These are phyloP conservation scores for Elsinoe arachidis DNA, from an alignment of 2,329 filamentous ascomycete genomes.

Conservation along the genomic window DNA sequence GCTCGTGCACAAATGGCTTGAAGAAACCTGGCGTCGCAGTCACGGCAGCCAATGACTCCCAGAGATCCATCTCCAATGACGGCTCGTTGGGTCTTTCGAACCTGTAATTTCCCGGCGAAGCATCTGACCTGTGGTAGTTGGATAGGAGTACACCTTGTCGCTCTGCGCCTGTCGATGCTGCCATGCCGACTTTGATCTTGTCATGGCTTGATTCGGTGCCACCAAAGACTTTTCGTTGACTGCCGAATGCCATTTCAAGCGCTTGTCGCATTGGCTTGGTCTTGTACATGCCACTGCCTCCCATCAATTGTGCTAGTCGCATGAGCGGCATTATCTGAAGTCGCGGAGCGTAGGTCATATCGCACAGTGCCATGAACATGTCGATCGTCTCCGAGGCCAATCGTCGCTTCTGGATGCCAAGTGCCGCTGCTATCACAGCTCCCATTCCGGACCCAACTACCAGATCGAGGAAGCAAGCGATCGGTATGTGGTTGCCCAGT, in stretches of 20 bases:
- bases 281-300: constrained; percentile 24
- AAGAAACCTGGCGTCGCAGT: constrained; percentile 44
- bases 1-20: constrained; percentile 43
- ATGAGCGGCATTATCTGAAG: constrained; percentile 29
- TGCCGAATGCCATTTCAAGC: constrained; percentile 32
- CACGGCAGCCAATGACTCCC: constrained; percentile 46
- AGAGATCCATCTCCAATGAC: constrained; percentile 37
- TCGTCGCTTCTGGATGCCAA: constrained; percentile 31
- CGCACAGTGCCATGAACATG: constrained; percentile 32
- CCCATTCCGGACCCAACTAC: constrained; percentile 41
- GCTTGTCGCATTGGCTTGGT: constrained; percentile 28
- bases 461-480: constrained; percentile 42
- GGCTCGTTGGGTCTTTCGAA: constrained; percentile 34
- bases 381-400: constrained; percentile 32
- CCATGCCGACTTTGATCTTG: constrained; percentile 34
- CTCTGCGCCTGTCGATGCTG: constrained; percentile 33
- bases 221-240: constrained; percentile 31
- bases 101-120: constrained; percentile 25
- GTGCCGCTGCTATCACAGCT: constrained; percentile 37
- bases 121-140: constrained; percentile 37
- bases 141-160: constrained; percentile 35
- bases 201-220: constrained; percentile 16
- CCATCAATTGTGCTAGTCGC: constrained; percentile 25
- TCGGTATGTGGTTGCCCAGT: constrained; percentile 32
- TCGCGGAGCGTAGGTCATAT: constrained; percentile 35